Evolutionary conservation across 768 basidiomycete genomes (phyloP).

Genomic region (Serpula lacrymans): DNA sequence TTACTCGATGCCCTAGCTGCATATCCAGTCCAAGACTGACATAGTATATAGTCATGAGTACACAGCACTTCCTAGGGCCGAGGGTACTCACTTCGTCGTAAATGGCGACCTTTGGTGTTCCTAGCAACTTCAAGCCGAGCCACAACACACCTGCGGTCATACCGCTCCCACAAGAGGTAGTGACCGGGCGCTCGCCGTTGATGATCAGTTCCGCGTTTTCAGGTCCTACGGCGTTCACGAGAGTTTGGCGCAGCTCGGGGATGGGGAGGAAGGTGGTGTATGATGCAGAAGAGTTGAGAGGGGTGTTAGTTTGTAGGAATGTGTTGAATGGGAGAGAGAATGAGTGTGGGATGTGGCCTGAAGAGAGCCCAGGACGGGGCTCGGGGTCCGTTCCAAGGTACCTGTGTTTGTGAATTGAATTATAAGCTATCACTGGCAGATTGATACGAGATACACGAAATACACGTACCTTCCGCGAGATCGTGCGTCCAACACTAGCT

Average conservation of each 20-base stretch:
- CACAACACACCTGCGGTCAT: constrained; percentile 98
- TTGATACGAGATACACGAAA: constrained; percentile 1
- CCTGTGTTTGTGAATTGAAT: no score
- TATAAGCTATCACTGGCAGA: no score
- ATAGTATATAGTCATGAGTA: constrained; percentile 13
- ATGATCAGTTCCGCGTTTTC: constrained; percentile 55
- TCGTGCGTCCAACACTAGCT: constrained; percentile 86
- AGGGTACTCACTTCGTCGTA: constrained; percentile 83
- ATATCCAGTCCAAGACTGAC: constrained; percentile 94
- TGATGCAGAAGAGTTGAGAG: constrained; percentile 33
- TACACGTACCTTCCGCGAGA: constrained; percentile 66
- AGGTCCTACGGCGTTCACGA: constrained; percentile 62
- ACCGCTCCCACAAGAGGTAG: constrained; percentile 89
- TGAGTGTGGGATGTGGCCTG: constrained; percentile 91
- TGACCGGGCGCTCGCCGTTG: constrained; percentile 56
- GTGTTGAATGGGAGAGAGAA: constrained; percentile 78
- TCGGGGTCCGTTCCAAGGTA: constrained; percentile 82
- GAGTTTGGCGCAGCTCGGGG: constrained; percentile 53
- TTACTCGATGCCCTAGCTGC: constrained; percentile 70
- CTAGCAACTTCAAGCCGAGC: constrained; percentile 81
- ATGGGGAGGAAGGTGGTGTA: constrained; percentile 60
- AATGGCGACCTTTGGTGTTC: constrained; percentile 58
- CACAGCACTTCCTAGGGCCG: constrained; percentile 7
- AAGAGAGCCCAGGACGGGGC: constrained; percentile 82
- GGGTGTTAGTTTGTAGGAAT: constrained; percentile 53